Base-by-base conservation (phyloP, 106 monocot genomes). In the Narthecium ossifragum region DNA sequence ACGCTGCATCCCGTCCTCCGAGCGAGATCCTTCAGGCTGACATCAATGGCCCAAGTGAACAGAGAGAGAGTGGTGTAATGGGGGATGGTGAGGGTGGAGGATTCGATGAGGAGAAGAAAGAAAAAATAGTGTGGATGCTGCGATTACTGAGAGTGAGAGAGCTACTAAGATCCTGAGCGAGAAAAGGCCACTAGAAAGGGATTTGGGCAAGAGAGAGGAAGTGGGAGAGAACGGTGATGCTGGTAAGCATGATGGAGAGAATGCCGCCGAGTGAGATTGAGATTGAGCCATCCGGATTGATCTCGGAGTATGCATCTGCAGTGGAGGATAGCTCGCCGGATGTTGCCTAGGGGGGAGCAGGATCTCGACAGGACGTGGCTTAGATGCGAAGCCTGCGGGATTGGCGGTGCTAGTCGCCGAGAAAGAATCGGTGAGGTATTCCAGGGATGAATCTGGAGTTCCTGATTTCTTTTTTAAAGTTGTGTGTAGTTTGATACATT, bases 221-320 rank as follows among this genome's bases (percentile, higher is more conserved):
- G 17, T 43, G 3, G 29, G 27, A 28, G 22, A 26, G 14, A 18
- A 47, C 41, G 36, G 8, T 1, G 51, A 1, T 26, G 15, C 34
- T 30, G 41, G 17, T 27, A 54, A 21, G 27, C 46, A 46, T 30
- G 46, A 47, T 13, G 57, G 46, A 45, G 51, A 49, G n/a, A 33
- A 24, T 23, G 4, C 22, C 25, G 46, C 23, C 33, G 20, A 51
- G 10, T 15, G 41, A 55, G 51, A 21, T 34, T 8, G 58, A 13
- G 36, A 38, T 38, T 58, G 58, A 58, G 37, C 36, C 24, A 39
- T 38, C 18, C 7, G 24, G 13, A 10, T 8, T 11, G 34, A 58
- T 34, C 58, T 58, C 37, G n/a, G 34, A 25, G 20, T 58, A 32
- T 58, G 37, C 32, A 38, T 58, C 58, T 24, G 13, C 34, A 8